Evolutionary conservation across 768 basidiomycete species (phyloP).

Genomic region (Mycena rosella): DNA sequence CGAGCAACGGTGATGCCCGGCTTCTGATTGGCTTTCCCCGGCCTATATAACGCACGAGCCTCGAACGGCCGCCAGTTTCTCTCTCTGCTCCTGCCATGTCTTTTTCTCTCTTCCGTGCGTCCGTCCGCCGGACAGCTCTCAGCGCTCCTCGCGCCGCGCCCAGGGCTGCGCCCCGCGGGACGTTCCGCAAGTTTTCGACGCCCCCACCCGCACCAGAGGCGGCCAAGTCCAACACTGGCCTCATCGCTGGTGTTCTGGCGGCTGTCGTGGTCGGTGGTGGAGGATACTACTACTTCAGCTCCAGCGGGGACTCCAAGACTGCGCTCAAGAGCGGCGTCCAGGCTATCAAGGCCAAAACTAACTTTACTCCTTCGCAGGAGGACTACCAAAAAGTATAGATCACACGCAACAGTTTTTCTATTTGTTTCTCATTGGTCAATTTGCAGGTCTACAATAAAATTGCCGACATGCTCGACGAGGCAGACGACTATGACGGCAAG

Average conservation of each 20-base stretch:
- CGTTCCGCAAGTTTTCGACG: conserved; percentile 72
- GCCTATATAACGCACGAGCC: neutral
- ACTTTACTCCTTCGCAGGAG: conserved; percentile 81
- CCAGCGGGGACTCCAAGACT: conserved; percentile 64
- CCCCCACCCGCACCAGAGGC: conserved; percentile 57
- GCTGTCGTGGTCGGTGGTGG: conserved; percentile 69
- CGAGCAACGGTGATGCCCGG: no score
- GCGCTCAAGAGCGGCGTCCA: conserved; percentile 74
- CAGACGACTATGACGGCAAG: conserved; percentile 89
- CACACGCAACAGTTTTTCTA: neutral
- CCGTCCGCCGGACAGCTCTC: conserved; percentile 60
- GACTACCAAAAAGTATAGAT: conserved; percentile 85
- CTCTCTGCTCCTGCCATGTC: conserved; percentile 22
- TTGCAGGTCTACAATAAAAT: conserved; percentile 90
- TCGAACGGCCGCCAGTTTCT: neutral
- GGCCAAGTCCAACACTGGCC: conserved; percentile 66
- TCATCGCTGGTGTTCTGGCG: conserved; percentile 74
- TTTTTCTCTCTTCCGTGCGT: conserved; percentile 62
- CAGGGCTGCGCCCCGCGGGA: conserved; percentile 51
- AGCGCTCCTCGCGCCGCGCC: conserved; percentile 43
- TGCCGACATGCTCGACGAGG: conserved; percentile 80
- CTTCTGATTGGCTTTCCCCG: conserved; percentile 1
- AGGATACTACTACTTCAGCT: conserved; percentile 71
- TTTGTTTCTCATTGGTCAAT: conserved; percentile 17
- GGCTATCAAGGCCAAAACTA: conserved; percentile 70